Conservation (phyloP, 2,329 filamentous ascomycete genomes). For the Phaeosphaeriaceae sp. region DNA sequence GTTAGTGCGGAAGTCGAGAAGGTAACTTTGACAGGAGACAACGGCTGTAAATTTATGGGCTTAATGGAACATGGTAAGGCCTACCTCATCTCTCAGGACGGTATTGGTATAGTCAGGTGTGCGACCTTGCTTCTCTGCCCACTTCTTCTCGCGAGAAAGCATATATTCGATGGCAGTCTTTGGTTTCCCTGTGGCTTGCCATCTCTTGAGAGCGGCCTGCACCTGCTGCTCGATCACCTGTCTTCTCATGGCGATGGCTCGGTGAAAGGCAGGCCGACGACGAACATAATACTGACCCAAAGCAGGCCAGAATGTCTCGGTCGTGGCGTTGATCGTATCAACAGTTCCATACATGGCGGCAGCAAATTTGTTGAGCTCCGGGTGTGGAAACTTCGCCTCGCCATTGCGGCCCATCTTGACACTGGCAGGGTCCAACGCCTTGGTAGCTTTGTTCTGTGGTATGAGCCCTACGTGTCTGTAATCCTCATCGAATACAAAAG, state of each 20-base stretch:
- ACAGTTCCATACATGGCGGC: slow-evolving; percentile 4
- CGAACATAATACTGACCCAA: not conserved
- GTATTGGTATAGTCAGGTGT: slow-evolving; percentile 5
- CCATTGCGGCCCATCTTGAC: not conserved
- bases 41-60: too few relatives aligned
- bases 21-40: not conserved
- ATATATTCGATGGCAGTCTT: slow-evolving; percentile 13
- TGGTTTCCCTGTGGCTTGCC: slow-evolving; percentile 1
- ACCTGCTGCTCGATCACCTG: slow-evolving; percentile 4
- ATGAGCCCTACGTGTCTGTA: not conserved
- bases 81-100: slow-evolving; percentile 15
- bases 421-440: not conserved
- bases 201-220: slow-evolving; percentile 2
- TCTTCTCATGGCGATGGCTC: not conserved
- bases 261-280: not conserved
- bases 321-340: slow-evolving; percentile 3
- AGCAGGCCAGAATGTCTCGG: slow-evolving; percentile 1
- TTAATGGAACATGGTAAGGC: not conserved
- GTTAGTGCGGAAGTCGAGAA: not conserved
- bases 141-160: slow-evolving; percentile 9
- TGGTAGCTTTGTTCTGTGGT: not conserved
- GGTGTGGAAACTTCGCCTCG: not conserved
- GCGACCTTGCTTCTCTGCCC: slow-evolving; percentile 11
- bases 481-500: slow-evolving; percentile 2
- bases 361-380: not conserved